Evolutionary conservation across 345 rosid species (phyloP), one percentile per base, ranked within the genome.

Genomic region (Gossypium anomalum): DNA sequence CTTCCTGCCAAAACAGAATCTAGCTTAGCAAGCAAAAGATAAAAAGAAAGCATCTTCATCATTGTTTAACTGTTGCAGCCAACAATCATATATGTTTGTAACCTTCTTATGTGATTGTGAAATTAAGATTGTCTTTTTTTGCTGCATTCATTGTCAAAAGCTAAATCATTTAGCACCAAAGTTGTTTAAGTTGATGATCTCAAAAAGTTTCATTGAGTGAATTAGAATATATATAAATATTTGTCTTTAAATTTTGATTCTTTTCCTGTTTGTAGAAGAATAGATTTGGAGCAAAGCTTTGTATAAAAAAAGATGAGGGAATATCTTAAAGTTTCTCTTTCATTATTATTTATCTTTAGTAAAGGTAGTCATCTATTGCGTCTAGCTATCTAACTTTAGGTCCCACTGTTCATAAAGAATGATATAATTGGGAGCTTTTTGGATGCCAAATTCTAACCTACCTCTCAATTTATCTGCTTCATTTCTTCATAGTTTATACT

Each of bases 291-390:
- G 41, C 41, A 5, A 34, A 34, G 41, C 7, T 34, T 34, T 34
- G 41, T 5, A 34, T 34, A 34, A 34, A 34, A 4, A 5, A 34
- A 34, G 41, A 34, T 5, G 41, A 34, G 7, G 41, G 41, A 34
- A 34, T n/a, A 22, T 67, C 49, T 20, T 67, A 22, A 68, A 49
- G 72, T 49, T 68, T 68, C 57, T 68, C 57, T 68, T 51, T 69
- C 15, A 23, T 69, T 17, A 41, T 68, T 4, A 34, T 34, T 34
- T 34, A 68, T 49, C 58, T 68, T 68, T 68, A 15, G 20, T 51
- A 51, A 69, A 51, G 44, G 15, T 9, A 25, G 72, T 51, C 55
- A 20, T 17, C 23, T 56, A 22, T 22, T 45, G 10, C 38, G 6
- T 22, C 59, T 52, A 27, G 23, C 25, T 29, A 69, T 41, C 45